Conservation (phyloP, 768 basidiomycete species). For the Leccinum pellstonianum region DNA sequence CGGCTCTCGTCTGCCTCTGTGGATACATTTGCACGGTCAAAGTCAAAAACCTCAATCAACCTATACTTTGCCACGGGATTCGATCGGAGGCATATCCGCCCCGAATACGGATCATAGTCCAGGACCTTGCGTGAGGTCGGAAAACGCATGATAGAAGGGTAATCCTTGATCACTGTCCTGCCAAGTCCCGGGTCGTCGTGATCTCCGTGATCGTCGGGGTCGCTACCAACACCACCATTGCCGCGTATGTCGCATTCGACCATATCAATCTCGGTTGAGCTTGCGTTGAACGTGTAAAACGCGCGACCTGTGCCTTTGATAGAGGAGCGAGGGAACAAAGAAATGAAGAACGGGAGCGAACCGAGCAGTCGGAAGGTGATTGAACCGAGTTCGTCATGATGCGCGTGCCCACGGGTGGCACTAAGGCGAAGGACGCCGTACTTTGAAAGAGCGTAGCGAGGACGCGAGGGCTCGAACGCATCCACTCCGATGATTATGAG, state of each 20-base stretch:
- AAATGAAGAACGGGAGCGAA: background rate
- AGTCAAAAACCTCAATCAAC: conserved; percentile 17
- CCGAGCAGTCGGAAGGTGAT: conserved; percentile 11
- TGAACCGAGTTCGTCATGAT: background rate
- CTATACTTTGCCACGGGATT: background rate
- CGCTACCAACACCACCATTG: background rate
- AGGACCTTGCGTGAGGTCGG: background rate
- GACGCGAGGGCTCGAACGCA: background rate
- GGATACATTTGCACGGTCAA: conserved; percentile 3
- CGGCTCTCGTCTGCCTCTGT: background rate
- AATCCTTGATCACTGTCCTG: conserved; percentile 1
- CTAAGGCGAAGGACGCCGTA: conserved; percentile 14
- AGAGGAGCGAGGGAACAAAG: conserved; percentile 8
- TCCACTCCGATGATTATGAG: conserved; percentile 9
- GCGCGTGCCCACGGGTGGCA: background rate
- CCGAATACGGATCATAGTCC: conserved; percentile 25
- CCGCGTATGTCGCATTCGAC: conserved; percentile 17
- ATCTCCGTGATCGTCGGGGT: background rate
- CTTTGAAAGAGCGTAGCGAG: background rate
- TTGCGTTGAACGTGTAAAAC: background rate
- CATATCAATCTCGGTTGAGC: background rate
- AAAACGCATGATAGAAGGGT: conserved; percentile 4
- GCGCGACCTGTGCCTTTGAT: conserved; percentile 16
- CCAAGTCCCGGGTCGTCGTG: background rate
- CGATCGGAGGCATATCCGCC: conserved; percentile 15